Conservation (phyloP, 1,284 basidiomycete genomes). For the Agaricales sp. region DNA sequence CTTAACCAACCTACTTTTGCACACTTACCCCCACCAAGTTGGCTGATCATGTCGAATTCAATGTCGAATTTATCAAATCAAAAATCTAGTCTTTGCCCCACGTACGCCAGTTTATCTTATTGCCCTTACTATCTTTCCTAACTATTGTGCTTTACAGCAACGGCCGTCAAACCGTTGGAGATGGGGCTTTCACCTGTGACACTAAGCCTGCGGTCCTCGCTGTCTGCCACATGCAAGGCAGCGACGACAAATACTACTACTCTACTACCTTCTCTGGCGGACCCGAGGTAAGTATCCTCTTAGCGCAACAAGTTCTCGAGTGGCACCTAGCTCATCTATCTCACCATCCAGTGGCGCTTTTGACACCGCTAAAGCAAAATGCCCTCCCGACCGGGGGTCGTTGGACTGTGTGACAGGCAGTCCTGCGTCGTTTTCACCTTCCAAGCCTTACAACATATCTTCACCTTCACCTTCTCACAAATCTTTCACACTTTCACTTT, state of each 20-base stretch:
- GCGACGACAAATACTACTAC: conserved; percentile 75
- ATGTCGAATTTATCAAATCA: conserved; percentile 63
- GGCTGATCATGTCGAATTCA: conserved; percentile 68
- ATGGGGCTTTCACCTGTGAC: conserved; percentile 80
- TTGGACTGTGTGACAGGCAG: conserved; percentile 85
- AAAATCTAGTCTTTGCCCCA: conserved; percentile 85
- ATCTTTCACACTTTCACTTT: conserved; percentile 23
- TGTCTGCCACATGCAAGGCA: conserved; percentile 73
- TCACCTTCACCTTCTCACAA: conserved; percentile 28
- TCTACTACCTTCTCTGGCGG: conserved; percentile 84
- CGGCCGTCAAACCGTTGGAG: conserved; percentile 87
- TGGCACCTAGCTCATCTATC: conserved; percentile 1
- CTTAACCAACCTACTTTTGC: conserved; percentile 1
- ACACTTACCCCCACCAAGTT: conserved; percentile 45
- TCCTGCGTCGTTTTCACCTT: conserved; percentile 52
- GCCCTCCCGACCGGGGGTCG: conserved; percentile 89
- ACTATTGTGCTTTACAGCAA: conserved; percentile 46
- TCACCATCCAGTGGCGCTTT: conserved; percentile 66
- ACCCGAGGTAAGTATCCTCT: conserved; percentile 53
- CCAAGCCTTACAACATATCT: conserved; percentile 34
- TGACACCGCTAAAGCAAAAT: conserved; percentile 80
- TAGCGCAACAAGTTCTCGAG: conserved; percentile 9
- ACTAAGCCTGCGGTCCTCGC: conserved; percentile 71
- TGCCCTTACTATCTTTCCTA: conserved; percentile 18
- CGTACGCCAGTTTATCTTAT: conserved; percentile 50